phyloP scores from a whole-genome alignment of 306 rosid genomes.

The Lablab purpureus region DNA sequence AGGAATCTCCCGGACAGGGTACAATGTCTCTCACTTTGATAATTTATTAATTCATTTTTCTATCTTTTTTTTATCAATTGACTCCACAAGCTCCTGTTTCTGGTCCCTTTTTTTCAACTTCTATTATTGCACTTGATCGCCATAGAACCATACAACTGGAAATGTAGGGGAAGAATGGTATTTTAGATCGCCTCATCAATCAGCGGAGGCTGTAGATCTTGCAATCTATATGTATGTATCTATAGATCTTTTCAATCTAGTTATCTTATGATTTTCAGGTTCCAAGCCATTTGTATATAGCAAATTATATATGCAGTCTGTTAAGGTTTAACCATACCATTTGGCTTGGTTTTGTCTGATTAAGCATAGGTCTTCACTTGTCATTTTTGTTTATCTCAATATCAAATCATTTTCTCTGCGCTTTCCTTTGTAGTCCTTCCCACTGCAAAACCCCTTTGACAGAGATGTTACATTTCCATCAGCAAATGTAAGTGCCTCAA shows the following conservation, averaged over 20 bases:
- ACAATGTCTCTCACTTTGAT: conserved; percentile 99
- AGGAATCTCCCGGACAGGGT: conserved; percentile 97
- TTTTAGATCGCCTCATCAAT: conserved; percentile 65
- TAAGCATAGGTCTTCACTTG: conserved; percentile 26
- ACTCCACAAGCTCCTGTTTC: conserved; percentile 64
- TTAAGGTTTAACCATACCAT: conserved; percentile 50
- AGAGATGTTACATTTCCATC: conserved; percentile 25
- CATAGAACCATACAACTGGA: conserved; percentile 63
- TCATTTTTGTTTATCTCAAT: conserved; percentile 12
- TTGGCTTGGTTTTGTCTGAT: conserved; percentile 46
- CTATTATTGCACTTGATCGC: conserved; percentile 57
- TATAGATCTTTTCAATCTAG: conserved; percentile 56
- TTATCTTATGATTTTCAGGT: conserved; percentile 54
- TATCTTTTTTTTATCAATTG: conserved; percentile 61
- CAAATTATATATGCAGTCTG: conserved; percentile 48
- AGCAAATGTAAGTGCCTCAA: conserved; percentile 27
- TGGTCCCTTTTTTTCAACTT: conserved; percentile 62
- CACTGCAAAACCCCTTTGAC: conserved; percentile 17
- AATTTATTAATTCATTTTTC: conserved; percentile 88
- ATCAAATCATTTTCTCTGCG: conserved; percentile 34
- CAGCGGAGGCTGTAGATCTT: conserved; percentile 69
- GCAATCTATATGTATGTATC: conserved; percentile 55
- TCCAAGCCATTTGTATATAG: conserved; percentile 57
- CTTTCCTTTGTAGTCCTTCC: conserved; percentile 35
- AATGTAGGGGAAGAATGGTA: conserved; percentile 73